Conservation (phyloP, 495 filamentous ascomycete species). For the Penicillium maclennaniae region DNA sequence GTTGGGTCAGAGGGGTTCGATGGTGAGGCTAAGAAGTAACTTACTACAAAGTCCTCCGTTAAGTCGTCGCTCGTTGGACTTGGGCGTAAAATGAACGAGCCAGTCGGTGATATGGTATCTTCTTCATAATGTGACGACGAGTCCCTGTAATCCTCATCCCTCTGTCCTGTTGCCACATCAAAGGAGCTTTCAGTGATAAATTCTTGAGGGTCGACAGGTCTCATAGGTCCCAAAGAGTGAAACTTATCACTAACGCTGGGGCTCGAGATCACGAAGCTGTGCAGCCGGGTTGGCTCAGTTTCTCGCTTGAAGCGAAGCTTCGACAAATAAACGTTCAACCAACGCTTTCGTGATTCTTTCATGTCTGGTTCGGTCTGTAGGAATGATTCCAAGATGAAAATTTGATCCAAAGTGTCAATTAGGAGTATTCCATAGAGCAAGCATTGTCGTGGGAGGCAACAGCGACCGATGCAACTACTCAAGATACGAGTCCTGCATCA, state of each 20-base stretch:
- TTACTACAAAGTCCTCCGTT: background rate
- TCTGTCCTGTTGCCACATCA: constrained; percentile 8
- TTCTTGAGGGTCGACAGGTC: background rate
- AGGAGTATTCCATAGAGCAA: background rate
- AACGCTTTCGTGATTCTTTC: background rate
- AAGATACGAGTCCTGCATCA: too few species aligned
- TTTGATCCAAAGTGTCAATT: background rate
- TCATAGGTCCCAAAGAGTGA: background rate
- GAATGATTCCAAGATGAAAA: background rate
- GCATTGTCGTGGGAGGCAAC: background rate
- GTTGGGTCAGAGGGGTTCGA: background rate
- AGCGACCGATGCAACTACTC: background rate
- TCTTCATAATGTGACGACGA: constrained; percentile 13
- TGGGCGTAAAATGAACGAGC: constrained; percentile 3
- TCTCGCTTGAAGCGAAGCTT: background rate
- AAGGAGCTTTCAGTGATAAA: background rate
- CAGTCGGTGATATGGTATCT: background rate
- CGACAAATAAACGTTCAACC: background rate
- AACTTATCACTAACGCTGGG: background rate
- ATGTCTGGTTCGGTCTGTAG: background rate
- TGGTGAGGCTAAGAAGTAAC: background rate
- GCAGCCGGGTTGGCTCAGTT: background rate
- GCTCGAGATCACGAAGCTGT: background rate
- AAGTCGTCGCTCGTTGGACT: background rate
- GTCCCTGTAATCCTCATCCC: constrained; percentile 25